Conservation (phyloP, 2,329 filamentous ascomycete species). For the Paraphoma chrysanthemicola region DNA sequence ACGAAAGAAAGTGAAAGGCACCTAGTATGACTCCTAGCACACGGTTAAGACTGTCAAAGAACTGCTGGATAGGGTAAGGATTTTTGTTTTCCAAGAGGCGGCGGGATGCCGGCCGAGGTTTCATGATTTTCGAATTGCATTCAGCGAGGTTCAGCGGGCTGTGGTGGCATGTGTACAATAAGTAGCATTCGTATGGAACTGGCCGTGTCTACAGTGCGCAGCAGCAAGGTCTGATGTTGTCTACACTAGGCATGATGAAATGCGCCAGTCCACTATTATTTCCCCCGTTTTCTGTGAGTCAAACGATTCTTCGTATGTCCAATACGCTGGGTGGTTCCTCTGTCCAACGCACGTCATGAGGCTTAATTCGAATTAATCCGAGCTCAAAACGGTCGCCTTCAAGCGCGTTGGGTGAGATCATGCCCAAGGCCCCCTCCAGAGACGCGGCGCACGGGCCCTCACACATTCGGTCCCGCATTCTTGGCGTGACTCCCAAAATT, state of each 20-base stretch:
- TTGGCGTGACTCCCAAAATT: slow-evolving; percentile 22
- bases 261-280: not conserved
- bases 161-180: slow-evolving; percentile 38
- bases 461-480: slow-evolving; percentile 6
- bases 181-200: slow-evolving; percentile 41
- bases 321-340: too few relatives aligned
- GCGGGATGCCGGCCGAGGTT: not conserved
- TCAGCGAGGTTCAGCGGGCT: slow-evolving; percentile 3
- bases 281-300: not conserved
- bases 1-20: not conserved
- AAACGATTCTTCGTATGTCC: not conserved
- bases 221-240: not conserved
- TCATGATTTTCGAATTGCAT: slow-evolving; percentile 3
- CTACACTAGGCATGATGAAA: not conserved
- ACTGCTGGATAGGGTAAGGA: not conserved
- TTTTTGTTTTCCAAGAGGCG: not conserved
- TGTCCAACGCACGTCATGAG: too few relatives aligned
- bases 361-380: too few relatives aligned
- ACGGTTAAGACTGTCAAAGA: not conserved
- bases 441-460: slow-evolving; percentile 5
- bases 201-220: slow-evolving; percentile 1
- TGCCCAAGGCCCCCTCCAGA: not conserved
- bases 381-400: too few relatives aligned
- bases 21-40: not conserved
- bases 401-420: not conserved